Evolutionary conservation across 768 basidiomycete genomes (phyloP).

Genomic region (Sarcodon aspratus): DNA sequence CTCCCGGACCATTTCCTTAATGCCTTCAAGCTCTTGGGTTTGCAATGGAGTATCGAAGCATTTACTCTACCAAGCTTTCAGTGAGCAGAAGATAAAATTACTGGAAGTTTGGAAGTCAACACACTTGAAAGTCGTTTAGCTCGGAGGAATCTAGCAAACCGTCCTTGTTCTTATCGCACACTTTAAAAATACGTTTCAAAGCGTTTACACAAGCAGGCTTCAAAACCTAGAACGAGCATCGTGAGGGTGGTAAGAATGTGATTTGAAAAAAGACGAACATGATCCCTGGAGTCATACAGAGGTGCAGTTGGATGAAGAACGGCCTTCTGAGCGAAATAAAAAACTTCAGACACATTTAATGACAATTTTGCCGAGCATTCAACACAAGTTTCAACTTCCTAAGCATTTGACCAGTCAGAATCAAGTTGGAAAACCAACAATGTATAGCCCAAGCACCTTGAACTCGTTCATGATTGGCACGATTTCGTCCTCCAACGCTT

Average conservation of each 20-base stretch:
- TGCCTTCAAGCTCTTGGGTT: conserved; percentile 90
- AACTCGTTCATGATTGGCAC: conserved; percentile 97
- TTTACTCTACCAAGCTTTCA: conserved; percentile 49
- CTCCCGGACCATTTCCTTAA: conserved; percentile 81
- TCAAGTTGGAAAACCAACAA: background rate
- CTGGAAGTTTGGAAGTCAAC: conserved; percentile 10
- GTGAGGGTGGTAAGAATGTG: conserved; percentile 1
- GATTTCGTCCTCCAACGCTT: conserved; percentile 90
- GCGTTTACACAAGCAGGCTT: conserved; percentile 90
- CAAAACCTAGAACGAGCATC: conserved; percentile 46
- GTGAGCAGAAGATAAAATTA: background rate
- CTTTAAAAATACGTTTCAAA: conserved; percentile 87
- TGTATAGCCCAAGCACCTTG: conserved; percentile 47
- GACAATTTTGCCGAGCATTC: conserved; percentile 91
- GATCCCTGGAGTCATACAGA: conserved; percentile 91
- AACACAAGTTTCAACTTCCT: conserved; percentile 99
- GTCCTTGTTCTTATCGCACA: conserved; percentile 93
- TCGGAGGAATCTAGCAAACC: conserved; percentile 83
- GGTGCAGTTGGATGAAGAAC: conserved; percentile 96
- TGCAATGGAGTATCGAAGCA: conserved; percentile 93
- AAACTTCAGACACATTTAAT: conserved; percentile 91
- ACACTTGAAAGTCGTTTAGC: conserved; percentile 93
- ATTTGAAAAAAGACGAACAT: conserved; percentile 37
- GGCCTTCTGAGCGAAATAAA: conserved; percentile 98
- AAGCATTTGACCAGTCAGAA: conserved; percentile 1